A percentile compares a stretch with the other conserved stretches of the same genome.
Conservation (phyloP, 2,329 filamentous ascomycete genomes). For the Paracamarosporium sp. region DNA sequence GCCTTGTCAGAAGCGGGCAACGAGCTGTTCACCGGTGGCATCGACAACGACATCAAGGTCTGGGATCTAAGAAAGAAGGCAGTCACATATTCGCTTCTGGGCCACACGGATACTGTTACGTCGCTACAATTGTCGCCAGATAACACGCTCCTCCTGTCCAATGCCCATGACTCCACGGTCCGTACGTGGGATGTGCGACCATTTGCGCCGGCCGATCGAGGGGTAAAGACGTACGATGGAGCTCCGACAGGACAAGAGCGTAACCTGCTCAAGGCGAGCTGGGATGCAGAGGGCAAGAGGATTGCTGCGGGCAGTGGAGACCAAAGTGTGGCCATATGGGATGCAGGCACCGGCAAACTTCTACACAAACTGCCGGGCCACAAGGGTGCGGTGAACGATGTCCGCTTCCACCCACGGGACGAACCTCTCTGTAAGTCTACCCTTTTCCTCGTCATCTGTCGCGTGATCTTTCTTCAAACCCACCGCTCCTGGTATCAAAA, state of each 20-base stretch:
- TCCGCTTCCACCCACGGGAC: slow-evolving; percentile 82
- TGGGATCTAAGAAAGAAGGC: slow-evolving; percentile 96
- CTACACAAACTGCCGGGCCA: slow-evolving; percentile 95
- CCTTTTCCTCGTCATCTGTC: slow-evolving; percentile 6
- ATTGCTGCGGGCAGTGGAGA: slow-evolving; percentile 91
- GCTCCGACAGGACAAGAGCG: slow-evolving; percentile 86
- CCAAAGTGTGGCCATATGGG: slow-evolving; percentile 91
- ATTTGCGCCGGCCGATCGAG: slow-evolving; percentile 86
- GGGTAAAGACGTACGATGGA: slow-evolving; percentile 90
- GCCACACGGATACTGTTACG: slow-evolving; percentile 91
- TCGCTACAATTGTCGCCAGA: slow-evolving; percentile 92
- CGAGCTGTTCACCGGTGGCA: slow-evolving; percentile 91
- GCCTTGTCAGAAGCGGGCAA: slow-evolving; percentile 93
- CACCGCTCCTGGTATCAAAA: background rate
- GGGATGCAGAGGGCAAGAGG: slow-evolving; percentile 84
- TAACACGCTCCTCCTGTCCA: slow-evolving; percentile 86
- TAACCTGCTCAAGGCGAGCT: slow-evolving; percentile 88
- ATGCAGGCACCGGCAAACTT: slow-evolving; percentile 84
- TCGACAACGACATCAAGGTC: slow-evolving; percentile 96
- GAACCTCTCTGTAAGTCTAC: slow-evolving; percentile 83
- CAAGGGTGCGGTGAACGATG: slow-evolving; percentile 93
- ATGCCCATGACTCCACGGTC: slow-evolving; percentile 92
- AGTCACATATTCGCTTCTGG: slow-evolving; percentile 84
- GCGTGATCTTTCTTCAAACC: slow-evolving; percentile 3
- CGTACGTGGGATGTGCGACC: slow-evolving; percentile 96